These are phyloP conservation scores for Fusarium denticulatum DNA, from an alignment of 2,329 filamentous ascomycete species.

Conservation along the genomic window DNA sequence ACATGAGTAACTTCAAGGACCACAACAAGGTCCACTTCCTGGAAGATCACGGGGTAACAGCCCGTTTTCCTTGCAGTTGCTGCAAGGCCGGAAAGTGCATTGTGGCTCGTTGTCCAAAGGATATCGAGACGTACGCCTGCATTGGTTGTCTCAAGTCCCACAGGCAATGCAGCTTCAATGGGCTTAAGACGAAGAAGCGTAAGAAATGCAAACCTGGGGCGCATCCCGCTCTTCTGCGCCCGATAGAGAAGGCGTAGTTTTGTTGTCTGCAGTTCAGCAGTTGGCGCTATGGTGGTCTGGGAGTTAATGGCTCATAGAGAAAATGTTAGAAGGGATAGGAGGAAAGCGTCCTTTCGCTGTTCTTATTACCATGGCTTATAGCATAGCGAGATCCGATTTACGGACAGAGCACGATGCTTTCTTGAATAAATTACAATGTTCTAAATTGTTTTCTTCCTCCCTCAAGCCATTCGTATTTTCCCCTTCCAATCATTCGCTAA, in stretches of 20 bases:
- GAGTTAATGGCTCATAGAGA: not conserved
- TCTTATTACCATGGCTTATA: not conserved
- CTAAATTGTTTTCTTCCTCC: not conserved
- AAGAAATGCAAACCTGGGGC: not conserved
- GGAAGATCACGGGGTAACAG: not conserved
- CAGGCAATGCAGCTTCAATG: not conserved
- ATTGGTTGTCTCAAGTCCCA: not conserved
- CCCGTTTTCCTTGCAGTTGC: not conserved
- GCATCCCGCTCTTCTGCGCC: not conserved
- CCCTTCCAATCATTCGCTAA: not conserved
- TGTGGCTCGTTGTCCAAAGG: not conserved
- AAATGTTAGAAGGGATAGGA: not conserved
- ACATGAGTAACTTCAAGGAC: not conserved
- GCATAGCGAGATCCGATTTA: not conserved
- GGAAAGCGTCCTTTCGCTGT: not conserved
- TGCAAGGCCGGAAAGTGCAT: not conserved
- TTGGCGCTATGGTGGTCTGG: not conserved
- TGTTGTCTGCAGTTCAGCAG: not conserved
- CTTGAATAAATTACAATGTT: not conserved
- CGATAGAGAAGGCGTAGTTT: no score
- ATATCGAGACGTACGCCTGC: not conserved
- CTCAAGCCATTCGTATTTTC: fast-evolving
- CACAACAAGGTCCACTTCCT: not conserved
- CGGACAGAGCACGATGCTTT: not conserved
- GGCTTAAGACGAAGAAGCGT: not conserved